These are phyloP conservation scores for Fusarium tricinctum DNA, from an alignment of 2,329 filamentous ascomycete genomes.

Conservation along the genomic window DNA sequence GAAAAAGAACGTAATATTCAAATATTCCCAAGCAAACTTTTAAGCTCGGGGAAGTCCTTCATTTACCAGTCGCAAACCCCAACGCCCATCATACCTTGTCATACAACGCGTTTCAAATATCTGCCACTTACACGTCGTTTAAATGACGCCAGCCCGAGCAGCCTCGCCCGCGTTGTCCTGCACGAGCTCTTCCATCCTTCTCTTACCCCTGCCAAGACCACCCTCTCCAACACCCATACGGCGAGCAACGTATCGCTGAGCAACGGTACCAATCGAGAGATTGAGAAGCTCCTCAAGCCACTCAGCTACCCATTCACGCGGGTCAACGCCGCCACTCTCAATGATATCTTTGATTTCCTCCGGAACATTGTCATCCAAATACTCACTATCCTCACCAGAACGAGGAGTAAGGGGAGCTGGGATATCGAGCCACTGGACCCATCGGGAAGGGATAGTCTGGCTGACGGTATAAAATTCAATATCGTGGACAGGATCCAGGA, in stretches of 20 bases:
- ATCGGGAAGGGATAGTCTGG: conserved; percentile 85
- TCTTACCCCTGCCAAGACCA: conserved; percentile 72
- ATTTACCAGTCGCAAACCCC: conserved; percentile 37
- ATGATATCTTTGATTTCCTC: conserved; percentile 91
- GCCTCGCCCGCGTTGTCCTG: conserved; percentile 71
- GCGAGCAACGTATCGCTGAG: conserved; percentile 93
- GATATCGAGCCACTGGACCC: conserved; percentile 93
- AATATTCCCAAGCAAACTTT: conserved; percentile 27
- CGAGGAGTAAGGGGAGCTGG: conserved; percentile 69
- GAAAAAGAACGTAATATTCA: conserved; percentile 36
- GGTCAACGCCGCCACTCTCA: conserved; percentile 81
- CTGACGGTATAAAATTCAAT: conserved; percentile 88
- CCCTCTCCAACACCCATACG: conserved; percentile 97
- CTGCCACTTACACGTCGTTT: conserved; percentile 23
- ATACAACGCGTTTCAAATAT: conserved; percentile 27
- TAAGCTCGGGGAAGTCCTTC: conserved; percentile 33
- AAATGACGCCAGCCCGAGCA: conserved; percentile 70
- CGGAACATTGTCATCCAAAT: conserved; percentile 65
- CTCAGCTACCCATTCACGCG: conserved; percentile 95
- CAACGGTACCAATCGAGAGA: conserved; percentile 85
- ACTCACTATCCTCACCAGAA: conserved; percentile 63
- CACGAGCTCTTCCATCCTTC: conserved; percentile 68
- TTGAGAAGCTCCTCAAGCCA: conserved; percentile 93
- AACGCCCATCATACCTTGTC: conserved; percentile 46
- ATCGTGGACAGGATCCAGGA: conserved; percentile 90